Base-by-base conservation (phyloP, 306 rosid species). In the Rubus idaeus region DNA sequence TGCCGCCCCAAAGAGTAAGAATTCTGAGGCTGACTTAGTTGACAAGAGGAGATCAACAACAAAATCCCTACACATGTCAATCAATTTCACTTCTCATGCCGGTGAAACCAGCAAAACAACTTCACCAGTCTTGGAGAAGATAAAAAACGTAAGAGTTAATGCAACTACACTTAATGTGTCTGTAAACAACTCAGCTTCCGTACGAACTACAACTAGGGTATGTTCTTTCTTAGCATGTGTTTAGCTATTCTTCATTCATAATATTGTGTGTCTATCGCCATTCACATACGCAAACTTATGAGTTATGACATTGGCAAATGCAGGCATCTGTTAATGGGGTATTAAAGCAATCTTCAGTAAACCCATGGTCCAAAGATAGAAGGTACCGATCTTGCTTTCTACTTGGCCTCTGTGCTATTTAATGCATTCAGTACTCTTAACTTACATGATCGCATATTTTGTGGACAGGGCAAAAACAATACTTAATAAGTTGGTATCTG, bases 1-100 rank as follows among this genome's bases (percentile, higher is more conserved):
- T 76, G 73, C 65, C 49, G 73, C 83, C 74, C 77, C 87, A 30
- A 76, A 84, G 74, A 81, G 82, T 74, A 79, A 83, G 86, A 88
- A 68, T 69, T 23, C 75, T 74, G 74, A 67, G 67, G 81, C 78
- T 75, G 86, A 68, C 56, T 49, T 55, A 20, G 71, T 70, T 72
- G 88, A 81, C 62, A 84, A 69, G 77, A 84, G 78, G 87, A 77
- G 79, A 37, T 66, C 69, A 49, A 42, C 75, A 55, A 77, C 74
- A 57, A 83, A 79, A 52, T 86, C 92, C 55, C 84, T 86, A 47
- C 83, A 86, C 75, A 80, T 75, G 91, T 90, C 98, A 30, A 70
- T 78, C 62, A 80, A 86, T 58, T 83, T 86, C 73, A 75, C 85
- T 53, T 80, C 92, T 50, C 41, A 75, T 6, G 12, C 76, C 23